Percentiles rank a stretch among this genome's conserved stretches.
These are phyloP conservation scores for Pseudogymnoascus sp. DNA, from an alignment of 2,329 filamentous ascomycete genomes.

Conservation along the genomic window DNA sequence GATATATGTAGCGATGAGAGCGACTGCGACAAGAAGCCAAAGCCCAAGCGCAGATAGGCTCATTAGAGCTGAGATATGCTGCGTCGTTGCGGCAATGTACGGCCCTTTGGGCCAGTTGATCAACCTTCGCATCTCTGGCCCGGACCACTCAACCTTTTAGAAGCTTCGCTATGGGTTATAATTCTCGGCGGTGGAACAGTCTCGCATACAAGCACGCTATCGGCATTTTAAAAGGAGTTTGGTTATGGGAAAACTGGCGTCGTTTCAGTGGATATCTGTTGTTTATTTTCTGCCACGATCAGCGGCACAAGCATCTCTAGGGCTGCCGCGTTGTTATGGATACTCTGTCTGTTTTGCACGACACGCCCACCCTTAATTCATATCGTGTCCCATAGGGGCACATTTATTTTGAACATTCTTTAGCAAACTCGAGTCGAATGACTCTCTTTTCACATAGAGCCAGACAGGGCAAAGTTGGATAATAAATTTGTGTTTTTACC, in stretches of 20 bases:
- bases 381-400: neutral
- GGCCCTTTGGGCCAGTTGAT: neutral
- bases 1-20: neutral
- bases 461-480: neutral
- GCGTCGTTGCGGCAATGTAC: neutral
- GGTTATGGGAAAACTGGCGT: slow-evolving; percentile 1
- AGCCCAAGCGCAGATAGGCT: neutral
- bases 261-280: neutral
- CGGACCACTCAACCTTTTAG: neutral
- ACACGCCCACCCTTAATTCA: neutral
- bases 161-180: neutral
- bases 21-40: neutral
- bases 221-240: neutral
- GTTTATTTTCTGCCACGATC: neutral
- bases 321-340: neutral
- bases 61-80: neutral
- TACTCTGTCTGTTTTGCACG: neutral
- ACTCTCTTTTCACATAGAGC: slow-evolving; percentile 1
- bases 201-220: neutral
- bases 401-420: slow-evolving; percentile 3
- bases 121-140: neutral
- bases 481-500: neutral
- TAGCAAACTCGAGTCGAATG: neutral
- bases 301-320: neutral
- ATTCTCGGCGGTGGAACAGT: neutral